These are phyloP conservation scores for Lolium rigidum DNA, from an alignment of 176 grass and related monocot genomes.

Conservation along the genomic window DNA sequence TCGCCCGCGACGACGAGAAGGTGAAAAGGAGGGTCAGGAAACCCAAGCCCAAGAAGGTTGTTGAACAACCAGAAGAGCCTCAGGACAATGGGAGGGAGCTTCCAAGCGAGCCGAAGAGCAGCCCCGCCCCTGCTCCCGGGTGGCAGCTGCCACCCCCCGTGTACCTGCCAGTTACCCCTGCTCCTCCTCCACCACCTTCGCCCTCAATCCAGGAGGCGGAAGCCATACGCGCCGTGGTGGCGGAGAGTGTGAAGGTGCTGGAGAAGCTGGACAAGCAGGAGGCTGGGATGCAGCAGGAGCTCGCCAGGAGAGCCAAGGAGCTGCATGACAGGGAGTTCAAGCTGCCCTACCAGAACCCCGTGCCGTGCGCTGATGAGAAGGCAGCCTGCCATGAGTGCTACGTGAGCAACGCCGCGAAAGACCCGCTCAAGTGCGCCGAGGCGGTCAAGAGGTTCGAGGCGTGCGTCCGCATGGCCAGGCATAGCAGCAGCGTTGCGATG, in stretches of 20 bases:
- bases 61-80: constrained; percentile 39
- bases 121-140: constrained; percentile 31
- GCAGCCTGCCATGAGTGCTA: constrained; percentile 70
- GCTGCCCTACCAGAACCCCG: constrained; percentile 72
- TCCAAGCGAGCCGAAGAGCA: constrained; percentile 38
- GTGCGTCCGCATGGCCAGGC: constrained; percentile 56
- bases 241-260: constrained; percentile 64
- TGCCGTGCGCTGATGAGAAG: constrained; percentile 65
- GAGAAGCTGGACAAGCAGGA: constrained; percentile 76
- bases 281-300: constrained; percentile 64
- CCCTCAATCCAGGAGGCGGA: constrained; percentile 62
- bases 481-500: not conserved
- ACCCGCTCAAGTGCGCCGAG: constrained; percentile 83
- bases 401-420: constrained; percentile 51
- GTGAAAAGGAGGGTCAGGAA: constrained; percentile 70
- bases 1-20: constrained; percentile 66
- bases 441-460: constrained; percentile 69
- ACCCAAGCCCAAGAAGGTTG: constrained; percentile 61
- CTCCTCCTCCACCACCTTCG: constrained; percentile 43
- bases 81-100: constrained; percentile 46
- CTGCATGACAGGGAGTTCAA: constrained; percentile 91
- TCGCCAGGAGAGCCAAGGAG: constrained; percentile 80
- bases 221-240: constrained; percentile 59
- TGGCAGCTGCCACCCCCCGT: constrained; percentile 49
- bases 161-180: constrained; percentile 50